These are phyloP conservation scores for Plectosphaerella cucumerina DNA, from an alignment of 2,329 filamentous ascomycete genomes.

Conservation along the genomic window DNA sequence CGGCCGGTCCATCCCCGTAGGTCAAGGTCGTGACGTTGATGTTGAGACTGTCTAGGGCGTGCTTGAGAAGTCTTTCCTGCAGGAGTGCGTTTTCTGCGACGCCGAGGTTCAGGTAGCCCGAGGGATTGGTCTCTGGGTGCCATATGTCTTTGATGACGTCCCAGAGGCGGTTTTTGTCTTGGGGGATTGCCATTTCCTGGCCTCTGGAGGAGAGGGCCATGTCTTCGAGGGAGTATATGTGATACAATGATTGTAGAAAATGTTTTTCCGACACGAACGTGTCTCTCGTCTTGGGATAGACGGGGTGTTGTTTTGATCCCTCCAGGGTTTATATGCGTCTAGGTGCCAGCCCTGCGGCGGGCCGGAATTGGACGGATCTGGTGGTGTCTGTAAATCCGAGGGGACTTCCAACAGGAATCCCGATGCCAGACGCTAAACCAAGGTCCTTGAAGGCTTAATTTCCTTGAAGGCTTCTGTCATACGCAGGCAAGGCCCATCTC, in stretches of 20 bases:
- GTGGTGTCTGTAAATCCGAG: no score
- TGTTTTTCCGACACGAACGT: no score
- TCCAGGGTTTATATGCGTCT: no score
- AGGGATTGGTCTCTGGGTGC: constrained; percentile 32
- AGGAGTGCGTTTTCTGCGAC: constrained; percentile 49
- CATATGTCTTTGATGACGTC: constrained; percentile 40
- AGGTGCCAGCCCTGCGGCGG: no score
- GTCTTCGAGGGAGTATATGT: neutral
- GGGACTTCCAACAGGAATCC: no score
- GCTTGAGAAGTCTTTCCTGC: no score
- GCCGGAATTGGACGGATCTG: no score
- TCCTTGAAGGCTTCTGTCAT: neutral
- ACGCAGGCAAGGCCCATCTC: constrained; percentile 13
- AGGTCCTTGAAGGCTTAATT: no score
- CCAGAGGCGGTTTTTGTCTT: constrained; percentile 7
- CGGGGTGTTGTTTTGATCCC: no score
- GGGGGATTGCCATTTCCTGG: neutral
- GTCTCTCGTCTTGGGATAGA: no score
- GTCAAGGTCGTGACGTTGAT: constrained; percentile 28
- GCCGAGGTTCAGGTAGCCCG: constrained; percentile 44
- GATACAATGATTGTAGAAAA: no score
- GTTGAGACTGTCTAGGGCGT: constrained; percentile 17
- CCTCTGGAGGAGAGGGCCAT: constrained; percentile 10
- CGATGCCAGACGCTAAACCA: no score
- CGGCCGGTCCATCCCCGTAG: neutral